phyloP scores from a whole-genome alignment of 768 basidiomycete genomes.

The Tephrocybe sp. region DNA sequence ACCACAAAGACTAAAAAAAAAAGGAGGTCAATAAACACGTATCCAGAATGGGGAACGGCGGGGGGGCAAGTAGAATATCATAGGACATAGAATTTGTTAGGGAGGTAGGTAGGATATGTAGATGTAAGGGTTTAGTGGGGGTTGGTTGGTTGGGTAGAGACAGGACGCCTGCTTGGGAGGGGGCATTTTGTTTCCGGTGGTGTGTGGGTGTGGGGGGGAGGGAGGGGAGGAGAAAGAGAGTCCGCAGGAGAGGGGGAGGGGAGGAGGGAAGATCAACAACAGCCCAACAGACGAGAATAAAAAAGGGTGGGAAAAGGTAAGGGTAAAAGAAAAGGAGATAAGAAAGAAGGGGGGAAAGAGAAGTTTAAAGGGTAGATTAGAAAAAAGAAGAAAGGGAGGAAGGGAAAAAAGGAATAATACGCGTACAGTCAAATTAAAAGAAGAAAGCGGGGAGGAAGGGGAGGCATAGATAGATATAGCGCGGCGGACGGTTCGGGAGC shows the following conservation, averaged over 20 bases:
- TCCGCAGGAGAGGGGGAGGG: neutral
- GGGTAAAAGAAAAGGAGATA: neutral
- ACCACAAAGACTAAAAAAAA: no score
- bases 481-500: no score
- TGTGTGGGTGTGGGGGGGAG: neutral
- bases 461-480: constrained; percentile 3
- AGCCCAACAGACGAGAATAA: neutral
- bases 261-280: neutral
- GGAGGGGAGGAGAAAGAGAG: neutral
- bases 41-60: no score
- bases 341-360: no score
- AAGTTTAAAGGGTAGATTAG: neutral
- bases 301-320: neutral
- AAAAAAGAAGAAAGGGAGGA: neutral
- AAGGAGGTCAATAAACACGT: no score
- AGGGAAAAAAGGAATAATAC: neutral
- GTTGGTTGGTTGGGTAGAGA: no score
- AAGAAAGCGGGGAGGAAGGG: neutral
- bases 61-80: no score
- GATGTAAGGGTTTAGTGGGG: no score
- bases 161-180: neutral
- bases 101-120: no score
- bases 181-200: neutral
- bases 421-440: neutral
- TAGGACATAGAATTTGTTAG: no score